Evolutionary conservation across 2,329 filamentous ascomycete species (phyloP).

Genomic region (Catunica adiposa): DNA sequence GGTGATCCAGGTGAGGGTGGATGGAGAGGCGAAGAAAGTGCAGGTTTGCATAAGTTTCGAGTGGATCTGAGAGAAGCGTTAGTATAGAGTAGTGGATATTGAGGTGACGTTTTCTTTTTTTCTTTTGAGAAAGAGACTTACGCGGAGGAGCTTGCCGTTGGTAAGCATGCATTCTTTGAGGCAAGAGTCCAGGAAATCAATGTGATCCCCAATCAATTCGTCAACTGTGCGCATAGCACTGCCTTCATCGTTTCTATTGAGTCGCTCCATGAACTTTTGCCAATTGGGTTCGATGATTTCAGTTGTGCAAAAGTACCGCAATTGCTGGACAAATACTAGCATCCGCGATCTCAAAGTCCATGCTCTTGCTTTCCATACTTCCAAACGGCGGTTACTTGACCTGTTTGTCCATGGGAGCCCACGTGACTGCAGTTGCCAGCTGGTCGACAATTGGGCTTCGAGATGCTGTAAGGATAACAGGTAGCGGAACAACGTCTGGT

Average conservation of each 20-base stretch:
- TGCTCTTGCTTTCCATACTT: slow-evolving; percentile 82
- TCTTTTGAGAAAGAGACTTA: no score
- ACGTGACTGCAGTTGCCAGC: slow-evolving; percentile 82
- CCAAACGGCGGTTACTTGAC: slow-evolving; percentile 54
- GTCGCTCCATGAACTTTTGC: slow-evolving; percentile 77
- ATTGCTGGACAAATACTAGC: slow-evolving; percentile 92
- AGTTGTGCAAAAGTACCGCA: slow-evolving; percentile 90
- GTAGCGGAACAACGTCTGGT: slow-evolving; percentile 91
- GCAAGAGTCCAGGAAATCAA: slow-evolving; percentile 94
- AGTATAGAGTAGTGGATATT: background rate
- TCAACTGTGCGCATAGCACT: slow-evolving; percentile 57
- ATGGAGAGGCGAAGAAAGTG: slow-evolving; percentile 63
- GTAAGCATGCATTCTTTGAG: slow-evolving; percentile 98
- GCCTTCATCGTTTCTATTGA: slow-evolving; percentile 42
- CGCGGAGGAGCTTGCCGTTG: slow-evolving; percentile 82
- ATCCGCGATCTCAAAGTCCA: slow-evolving; percentile 87
- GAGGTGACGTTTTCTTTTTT: background rate
- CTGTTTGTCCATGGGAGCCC: slow-evolving; percentile 67
- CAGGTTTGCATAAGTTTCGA: slow-evolving; percentile 94
- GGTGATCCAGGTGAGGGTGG: slow-evolving; percentile 69
- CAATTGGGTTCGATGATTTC: slow-evolving; percentile 98
- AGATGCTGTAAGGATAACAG: slow-evolving; percentile 77
- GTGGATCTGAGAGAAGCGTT: slow-evolving; percentile 52
- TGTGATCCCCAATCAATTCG: slow-evolving; percentile 96
- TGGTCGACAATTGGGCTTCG: slow-evolving; percentile 69